Base-by-base conservation (phyloP, 441 rosid genomes). In the Populus hybrid region DNA sequence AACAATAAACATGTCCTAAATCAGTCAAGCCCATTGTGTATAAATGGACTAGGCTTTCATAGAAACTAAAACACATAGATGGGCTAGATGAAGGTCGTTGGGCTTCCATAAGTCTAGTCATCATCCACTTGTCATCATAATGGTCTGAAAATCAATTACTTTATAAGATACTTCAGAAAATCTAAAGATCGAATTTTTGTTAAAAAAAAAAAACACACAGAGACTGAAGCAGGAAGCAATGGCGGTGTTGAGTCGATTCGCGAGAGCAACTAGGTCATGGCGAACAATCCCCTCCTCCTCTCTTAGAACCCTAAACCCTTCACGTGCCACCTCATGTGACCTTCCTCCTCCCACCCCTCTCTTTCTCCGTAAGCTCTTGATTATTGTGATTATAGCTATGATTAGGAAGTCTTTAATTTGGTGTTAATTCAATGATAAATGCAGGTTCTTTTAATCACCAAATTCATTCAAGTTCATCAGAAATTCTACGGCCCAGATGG, bases 231-330 rank as follows among this genome's bases (percentile, higher is more conserved):
- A 11, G 50, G 50, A 21, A 61, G 3, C 36, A 16, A 81, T 81
- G 94, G 83, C 86, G 67, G 70, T 81, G 79, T 71, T 83, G 14
- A 74, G 80, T 65, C 79, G 89, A 78, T 79, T 90, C 38, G 66
- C 79, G 66, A 85, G 80, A 79, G 74, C 85, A 66, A 78, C 85
- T 57, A 84, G 87, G 35, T 32, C 76, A 23, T 82, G 86, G 82
- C 82, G 90, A 38, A 40, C 80, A 32, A 76, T 79, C 32, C 72
- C 76, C 57, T 63, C 74, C 36, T 70, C 85, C 59, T 46, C 57
- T 46, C 57, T 46, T 14, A 87, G 84, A 84, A 36, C 79, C 75
- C 78, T 86, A 3, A 74, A 65, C 76, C 81, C 85, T 6, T 83
- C 80, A 2, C 70, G 36, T 69, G 21, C 72, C 75, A 76, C 75